Conservation (phyloP, 1,284 basidiomycete genomes). For the Anthracocystis panici-leucophaei region DNA sequence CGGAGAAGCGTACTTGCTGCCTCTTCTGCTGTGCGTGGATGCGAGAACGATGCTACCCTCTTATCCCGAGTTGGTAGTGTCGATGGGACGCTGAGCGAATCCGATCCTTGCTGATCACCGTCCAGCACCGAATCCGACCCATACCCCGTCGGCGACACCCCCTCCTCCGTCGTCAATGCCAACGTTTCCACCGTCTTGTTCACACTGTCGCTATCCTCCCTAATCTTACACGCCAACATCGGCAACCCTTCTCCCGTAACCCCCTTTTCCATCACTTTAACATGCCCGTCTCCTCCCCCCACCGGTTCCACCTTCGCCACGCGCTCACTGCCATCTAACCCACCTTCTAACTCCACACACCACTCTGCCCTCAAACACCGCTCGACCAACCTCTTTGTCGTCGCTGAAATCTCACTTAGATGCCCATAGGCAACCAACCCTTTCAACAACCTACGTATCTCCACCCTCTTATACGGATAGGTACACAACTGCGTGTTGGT, state of each 20-base stretch:
- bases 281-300: slow-evolving; percentile 45
- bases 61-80: slow-evolving; percentile 38
- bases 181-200: slow-evolving; percentile 28
- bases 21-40: slow-evolving; percentile 12
- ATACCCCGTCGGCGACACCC: slow-evolving; percentile 10
- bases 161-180: slow-evolving; percentile 29
- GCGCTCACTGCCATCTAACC: slow-evolving; percentile 40
- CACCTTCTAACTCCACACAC: slow-evolving; percentile 74
- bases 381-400: slow-evolving; percentile 90
- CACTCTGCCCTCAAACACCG: slow-evolving; percentile 88
- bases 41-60: slow-evolving; percentile 44
- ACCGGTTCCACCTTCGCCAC: slow-evolving; percentile 47
- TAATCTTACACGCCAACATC: slow-evolving; percentile 37
- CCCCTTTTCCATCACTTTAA: slow-evolving; percentile 41
- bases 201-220: slow-evolving; percentile 23
- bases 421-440: slow-evolving; percentile 80
- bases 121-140: slow-evolving; percentile 6
- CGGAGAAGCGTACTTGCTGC: slow-evolving; percentile 5
- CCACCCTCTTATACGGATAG: slow-evolving; percentile 88
- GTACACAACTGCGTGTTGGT: slow-evolving; percentile 90
- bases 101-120: slow-evolving; percentile 1
- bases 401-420: slow-evolving; percentile 78
- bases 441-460: slow-evolving; percentile 86
- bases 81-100: slow-evolving; percentile 25
- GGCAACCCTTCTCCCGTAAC: slow-evolving; percentile 46